Percentiles rank a stretch among this genome's conserved stretches.
These are phyloP conservation scores for Boechera retrofracta DNA, from an alignment of 345 rosid genomes.

Conservation along the genomic window DNA sequence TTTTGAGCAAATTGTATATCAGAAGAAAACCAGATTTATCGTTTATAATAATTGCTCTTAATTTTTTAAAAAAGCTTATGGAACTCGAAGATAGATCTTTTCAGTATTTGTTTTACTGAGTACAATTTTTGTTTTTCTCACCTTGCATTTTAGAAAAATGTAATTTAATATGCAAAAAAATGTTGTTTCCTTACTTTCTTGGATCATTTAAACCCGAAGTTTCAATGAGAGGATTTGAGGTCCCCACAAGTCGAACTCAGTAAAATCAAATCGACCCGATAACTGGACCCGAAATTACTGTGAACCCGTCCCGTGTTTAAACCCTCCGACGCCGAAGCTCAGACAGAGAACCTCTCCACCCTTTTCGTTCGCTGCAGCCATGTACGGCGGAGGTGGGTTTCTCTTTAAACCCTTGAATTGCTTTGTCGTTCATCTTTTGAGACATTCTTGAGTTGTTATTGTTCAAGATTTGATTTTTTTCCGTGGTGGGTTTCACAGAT, in stretches of 20 bases:
- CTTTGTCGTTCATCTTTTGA: background rate
- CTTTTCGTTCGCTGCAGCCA: constrained; percentile 46
- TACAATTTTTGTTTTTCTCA: too few relatives aligned
- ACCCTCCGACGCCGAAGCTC: constrained; percentile 33
- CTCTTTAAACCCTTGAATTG: constrained; percentile 3
- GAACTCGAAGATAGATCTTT: background rate
- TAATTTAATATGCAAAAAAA: too few relatives aligned
- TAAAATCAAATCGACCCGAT: constrained; percentile 19
- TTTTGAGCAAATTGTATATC: constrained; percentile 35
- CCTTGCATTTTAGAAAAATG: too few relatives aligned
- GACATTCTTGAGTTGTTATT: background rate
- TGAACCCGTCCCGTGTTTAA: constrained; percentile 18
- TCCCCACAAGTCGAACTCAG: constrained; percentile 10
- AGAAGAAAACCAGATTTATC: background rate
- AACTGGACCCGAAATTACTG: background rate
- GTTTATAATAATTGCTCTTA: background rate
- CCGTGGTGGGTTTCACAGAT: constrained; percentile 57
- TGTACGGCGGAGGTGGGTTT: constrained; percentile 97
- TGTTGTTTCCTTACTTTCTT: too few relatives aligned
- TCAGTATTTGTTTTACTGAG: background rate
- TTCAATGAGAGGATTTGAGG: background rate
- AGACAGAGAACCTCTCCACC: constrained; percentile 26
- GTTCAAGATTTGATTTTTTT: constrained; percentile 16
- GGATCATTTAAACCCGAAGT: background rate
- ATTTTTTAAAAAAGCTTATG: constrained; percentile 8